These are phyloP conservation scores for Leersia perrieri DNA, from an alignment of 176 grass and related monocot genomes.

Conservation along the genomic window DNA sequence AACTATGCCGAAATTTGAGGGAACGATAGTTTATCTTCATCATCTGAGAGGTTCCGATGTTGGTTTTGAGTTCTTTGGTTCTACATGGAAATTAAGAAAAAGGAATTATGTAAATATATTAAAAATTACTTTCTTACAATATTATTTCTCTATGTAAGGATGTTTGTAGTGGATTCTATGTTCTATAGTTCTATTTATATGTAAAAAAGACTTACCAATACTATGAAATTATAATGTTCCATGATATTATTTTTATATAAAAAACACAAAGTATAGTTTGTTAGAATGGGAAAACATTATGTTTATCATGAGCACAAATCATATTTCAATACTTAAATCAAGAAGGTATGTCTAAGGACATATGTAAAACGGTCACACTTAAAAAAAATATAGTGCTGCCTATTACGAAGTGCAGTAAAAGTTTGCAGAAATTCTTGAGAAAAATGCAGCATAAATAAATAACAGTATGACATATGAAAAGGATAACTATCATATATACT, in stretches of 20 bases:
- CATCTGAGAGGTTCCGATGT: background rate
- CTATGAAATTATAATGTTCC: background rate
- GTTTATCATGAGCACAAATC: background rate
- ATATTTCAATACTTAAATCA: background rate
- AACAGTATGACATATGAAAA: background rate
- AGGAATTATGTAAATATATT: background rate
- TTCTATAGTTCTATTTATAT: background rate
- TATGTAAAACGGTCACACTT: background rate
- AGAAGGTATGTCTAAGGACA: background rate
- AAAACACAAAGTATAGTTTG: background rate
- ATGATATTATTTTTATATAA: background rate
- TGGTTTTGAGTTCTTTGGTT: background rate
- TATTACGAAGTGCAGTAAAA: background rate
- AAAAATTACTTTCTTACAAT: background rate
- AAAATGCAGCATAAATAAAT: background rate
- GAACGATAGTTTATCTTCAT: background rate
- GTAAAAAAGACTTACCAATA: background rate
- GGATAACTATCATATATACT: background rate
- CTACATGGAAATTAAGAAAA: background rate
- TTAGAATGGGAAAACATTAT: background rate
- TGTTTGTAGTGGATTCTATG: background rate
- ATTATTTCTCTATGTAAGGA: background rate
- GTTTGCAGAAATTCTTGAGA: background rate
- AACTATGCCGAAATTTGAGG: background rate
- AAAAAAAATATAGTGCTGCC: background rate